Conservation (phyloP, 768 basidiomycete species). For the Chiua virens region DNA sequence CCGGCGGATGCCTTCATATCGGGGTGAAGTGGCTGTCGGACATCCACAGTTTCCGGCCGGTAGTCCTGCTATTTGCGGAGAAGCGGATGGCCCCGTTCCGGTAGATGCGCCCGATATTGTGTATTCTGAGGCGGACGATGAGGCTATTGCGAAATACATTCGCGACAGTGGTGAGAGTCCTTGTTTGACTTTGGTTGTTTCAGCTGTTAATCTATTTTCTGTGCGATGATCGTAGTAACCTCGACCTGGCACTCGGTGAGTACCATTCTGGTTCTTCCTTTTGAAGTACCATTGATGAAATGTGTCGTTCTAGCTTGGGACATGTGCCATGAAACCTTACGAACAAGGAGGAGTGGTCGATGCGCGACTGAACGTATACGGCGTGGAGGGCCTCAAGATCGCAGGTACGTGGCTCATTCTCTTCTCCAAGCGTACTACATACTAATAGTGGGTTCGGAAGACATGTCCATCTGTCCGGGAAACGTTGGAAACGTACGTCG, state of each 20-base stretch:
- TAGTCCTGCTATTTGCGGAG: constrained; percentile 28
- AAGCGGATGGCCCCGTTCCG: constrained; percentile 17
- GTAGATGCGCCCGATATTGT: constrained; percentile 31
- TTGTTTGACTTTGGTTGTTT: too few species aligned
- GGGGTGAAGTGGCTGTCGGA: constrained; percentile 14
- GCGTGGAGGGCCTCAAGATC: constrained; percentile 57
- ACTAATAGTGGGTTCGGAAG: constrained; percentile 8
- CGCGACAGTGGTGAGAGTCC: constrained; percentile 15
- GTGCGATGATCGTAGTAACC: neutral
- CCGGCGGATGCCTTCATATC: constrained; percentile 47
- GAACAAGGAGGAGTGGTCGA: constrained; percentile 65
- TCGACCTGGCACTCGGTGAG: constrained; percentile 19
- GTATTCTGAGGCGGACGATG: constrained; percentile 36
- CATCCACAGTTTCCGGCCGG: constrained; percentile 32
- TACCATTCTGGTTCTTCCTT: too few species aligned
- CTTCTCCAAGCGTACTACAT: too few species aligned
- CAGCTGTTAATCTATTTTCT: neutral
- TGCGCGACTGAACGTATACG: constrained; percentile 59
- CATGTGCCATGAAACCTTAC: constrained; percentile 67
- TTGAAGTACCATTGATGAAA: neutral
- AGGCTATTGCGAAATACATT: constrained; percentile 29
- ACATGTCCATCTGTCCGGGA: constrained; percentile 37
- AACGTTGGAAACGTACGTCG: constrained; percentile 25
- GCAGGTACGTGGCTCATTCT: constrained; percentile 40
- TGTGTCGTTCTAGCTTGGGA: constrained; percentile 46